phyloP scores from a whole-genome alignment of 306 rosid species.

The Fragaria nilgerrensis region DNA sequence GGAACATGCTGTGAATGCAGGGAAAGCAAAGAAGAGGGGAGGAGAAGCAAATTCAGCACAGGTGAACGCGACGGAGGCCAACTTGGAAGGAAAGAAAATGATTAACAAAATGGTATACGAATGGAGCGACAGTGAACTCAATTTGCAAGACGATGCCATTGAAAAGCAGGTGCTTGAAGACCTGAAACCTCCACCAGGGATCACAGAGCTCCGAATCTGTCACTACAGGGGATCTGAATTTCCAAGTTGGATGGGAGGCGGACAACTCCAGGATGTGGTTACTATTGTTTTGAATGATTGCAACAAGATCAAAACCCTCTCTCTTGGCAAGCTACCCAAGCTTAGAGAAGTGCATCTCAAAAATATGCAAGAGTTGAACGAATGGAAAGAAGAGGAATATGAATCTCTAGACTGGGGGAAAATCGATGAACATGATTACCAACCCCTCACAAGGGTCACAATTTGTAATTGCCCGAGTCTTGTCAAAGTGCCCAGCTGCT shows the following conservation, averaged over 20 bases:
- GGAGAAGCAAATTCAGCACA: no score
- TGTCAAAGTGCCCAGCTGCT: neutral
- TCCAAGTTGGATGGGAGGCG: slow-evolving; percentile 11
- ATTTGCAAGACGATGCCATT: neutral
- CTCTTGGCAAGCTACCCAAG: slow-evolving; percentile 1
- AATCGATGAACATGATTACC: no score
- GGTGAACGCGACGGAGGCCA: neutral
- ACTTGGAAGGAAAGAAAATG: slow-evolving; percentile 14
- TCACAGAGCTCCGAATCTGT: slow-evolving; percentile 10
- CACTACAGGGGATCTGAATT: slow-evolving; percentile 13
- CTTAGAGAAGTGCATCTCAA: neutral
- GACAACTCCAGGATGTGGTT: neutral
- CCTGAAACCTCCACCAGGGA: neutral
- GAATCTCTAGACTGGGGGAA: no score
- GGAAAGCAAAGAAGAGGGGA: no score
- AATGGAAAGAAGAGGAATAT: neutral
- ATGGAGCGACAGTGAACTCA: neutral
- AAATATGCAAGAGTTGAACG: slow-evolving; percentile 2
- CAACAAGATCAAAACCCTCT: slow-evolving; percentile 3
- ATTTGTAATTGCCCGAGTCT: slow-evolving; percentile 9
- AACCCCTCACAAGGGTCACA: neutral
- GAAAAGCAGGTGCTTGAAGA: slow-evolving; percentile 9
- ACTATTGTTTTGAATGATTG: slow-evolving; percentile 8
- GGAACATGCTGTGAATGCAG: neutral
- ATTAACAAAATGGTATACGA: slow-evolving; percentile 10